Conservation (phyloP, 495 filamentous ascomycete genomes). For the Lophiostoma macrostomum region DNA sequence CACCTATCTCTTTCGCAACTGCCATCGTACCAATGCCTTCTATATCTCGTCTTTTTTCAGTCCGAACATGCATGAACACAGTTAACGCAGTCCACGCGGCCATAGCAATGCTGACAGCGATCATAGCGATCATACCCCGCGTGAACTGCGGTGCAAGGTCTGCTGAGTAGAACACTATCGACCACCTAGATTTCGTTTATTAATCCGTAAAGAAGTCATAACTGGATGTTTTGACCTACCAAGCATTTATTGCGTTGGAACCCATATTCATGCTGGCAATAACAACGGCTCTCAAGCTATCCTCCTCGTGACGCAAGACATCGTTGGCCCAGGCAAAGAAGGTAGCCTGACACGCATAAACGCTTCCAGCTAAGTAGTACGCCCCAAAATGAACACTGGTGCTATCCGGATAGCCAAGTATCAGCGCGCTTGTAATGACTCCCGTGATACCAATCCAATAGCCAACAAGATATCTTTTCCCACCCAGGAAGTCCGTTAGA, state of each 20-base stretch:
- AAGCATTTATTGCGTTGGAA: constrained; percentile 55
- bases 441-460: constrained; percentile 54
- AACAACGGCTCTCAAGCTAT: constrained; percentile 83
- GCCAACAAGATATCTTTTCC: constrained; percentile 51
- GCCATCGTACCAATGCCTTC: neutral
- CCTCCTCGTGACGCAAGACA: constrained; percentile 66
- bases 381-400: constrained; percentile 48
- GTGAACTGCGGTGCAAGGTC: constrained; percentile 58
- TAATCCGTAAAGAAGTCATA: no score
- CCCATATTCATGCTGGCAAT: constrained; percentile 77
- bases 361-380: constrained; percentile 54
- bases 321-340: constrained; percentile 65
- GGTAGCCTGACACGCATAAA: constrained; percentile 57
- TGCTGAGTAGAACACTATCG: constrained; percentile 61
- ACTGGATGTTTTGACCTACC: constrained; percentile 29
- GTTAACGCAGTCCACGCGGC: constrained; percentile 30
- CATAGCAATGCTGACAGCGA: constrained; percentile 29
- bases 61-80: constrained; percentile 21
- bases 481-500: constrained; percentile 51
- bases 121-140: constrained; percentile 34
- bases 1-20: constrained; percentile 1
- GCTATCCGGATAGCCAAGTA: constrained; percentile 46
- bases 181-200: constrained; percentile 47
- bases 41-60: constrained; percentile 19
- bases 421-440: constrained; percentile 47